Conservation (phyloP, 768 basidiomycete genomes). For the Boletellus ananiceps region DNA sequence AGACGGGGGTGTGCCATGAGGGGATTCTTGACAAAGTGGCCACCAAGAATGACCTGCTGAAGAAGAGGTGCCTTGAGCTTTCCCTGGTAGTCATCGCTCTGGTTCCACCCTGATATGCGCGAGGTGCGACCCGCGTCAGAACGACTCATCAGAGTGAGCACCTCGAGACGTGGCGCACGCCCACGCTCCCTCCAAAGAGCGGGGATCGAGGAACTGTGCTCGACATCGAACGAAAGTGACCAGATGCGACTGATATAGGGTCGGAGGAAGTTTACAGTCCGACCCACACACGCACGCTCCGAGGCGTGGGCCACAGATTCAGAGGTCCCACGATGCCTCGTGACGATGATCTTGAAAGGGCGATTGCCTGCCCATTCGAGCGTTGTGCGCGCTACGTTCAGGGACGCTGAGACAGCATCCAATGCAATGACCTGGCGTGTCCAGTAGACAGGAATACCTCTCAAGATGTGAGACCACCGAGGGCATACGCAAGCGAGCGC, state of each 20-base stretch:
- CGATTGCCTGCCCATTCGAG: constrained; percentile 3
- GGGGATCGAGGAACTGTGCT: constrained; percentile 1
- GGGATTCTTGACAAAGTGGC: constrained; percentile 6
- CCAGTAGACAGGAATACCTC: constrained; percentile 3
- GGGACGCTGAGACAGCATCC: not conserved
- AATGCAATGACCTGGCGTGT: constrained; percentile 6
- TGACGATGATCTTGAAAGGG: constrained; percentile 7
- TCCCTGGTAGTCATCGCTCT: constrained; percentile 1
- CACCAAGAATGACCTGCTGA: not conserved
- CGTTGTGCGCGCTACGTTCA: not conserved
- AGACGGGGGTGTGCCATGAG: constrained; percentile 6
- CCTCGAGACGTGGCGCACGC: constrained; percentile 1
- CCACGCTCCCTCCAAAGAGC: constrained; percentile 9
- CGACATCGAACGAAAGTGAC: constrained; percentile 9
- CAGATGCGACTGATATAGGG: not conserved
- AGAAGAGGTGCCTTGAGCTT: constrained; percentile 5
- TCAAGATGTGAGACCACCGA: constrained; percentile 8
- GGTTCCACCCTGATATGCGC: not conserved
- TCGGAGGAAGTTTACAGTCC: constrained; percentile 1
- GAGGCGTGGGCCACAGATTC: not conserved
- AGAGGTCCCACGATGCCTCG: not conserved
- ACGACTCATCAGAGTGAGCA: constrained; percentile 2
- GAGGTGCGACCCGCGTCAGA: not conserved
- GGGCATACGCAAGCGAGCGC: constrained; percentile 5
- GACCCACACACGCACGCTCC: not conserved